These are phyloP conservation scores for Geotrichum australiense DNA, from an alignment of 1,139 yeast genomes.

Conservation along the genomic window DNA sequence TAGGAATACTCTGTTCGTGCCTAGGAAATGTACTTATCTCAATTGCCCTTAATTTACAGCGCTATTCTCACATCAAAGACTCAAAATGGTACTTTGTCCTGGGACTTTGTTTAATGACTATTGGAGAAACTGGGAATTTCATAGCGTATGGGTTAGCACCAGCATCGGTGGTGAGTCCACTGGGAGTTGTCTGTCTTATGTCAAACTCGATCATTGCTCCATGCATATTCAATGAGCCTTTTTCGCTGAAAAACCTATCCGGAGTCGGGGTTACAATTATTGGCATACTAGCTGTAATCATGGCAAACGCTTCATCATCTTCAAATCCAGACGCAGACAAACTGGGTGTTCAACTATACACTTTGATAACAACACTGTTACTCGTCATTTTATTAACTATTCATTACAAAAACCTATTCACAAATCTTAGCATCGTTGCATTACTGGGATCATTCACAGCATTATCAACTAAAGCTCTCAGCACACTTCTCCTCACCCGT, in stretches of 20 bases:
- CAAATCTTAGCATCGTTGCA: slow-evolving; percentile 37
- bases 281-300: slow-evolving; percentile 38
- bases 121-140: slow-evolving; percentile 42
- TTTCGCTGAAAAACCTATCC: slow-evolving; percentile 31
- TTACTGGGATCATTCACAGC: slow-evolving; percentile 42
- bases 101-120: slow-evolving; percentile 38
- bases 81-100: slow-evolving; percentile 14
- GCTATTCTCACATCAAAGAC: slow-evolving; percentile 33
- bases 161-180: slow-evolving; percentile 41
- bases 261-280: slow-evolving; percentile 38
- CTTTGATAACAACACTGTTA: slow-evolving; percentile 23
- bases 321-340: slow-evolving; percentile 5
- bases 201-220: slow-evolving; percentile 44
- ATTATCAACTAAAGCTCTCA: slow-evolving; percentile 37
- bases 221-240: slow-evolving; percentile 36
- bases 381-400: slow-evolving; percentile 18
- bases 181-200: slow-evolving; percentile 42
- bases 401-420: slow-evolving; percentile 16
- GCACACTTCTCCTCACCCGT: slow-evolving; percentile 33
- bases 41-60: slow-evolving; percentile 37
- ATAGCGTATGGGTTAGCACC: slow-evolving; percentile 43
- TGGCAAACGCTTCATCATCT: slow-evolving; percentile 26
- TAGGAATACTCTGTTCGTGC: slow-evolving; percentile 35
- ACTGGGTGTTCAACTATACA: slow-evolving; percentile 27
- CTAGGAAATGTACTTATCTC: slow-evolving; percentile 35